Percentiles rank a stretch among this genome's conserved stretches.
Evolutionary conservation across 345 rosid genomes (phyloP).

Genomic region (Syzygium aqueum): DNA sequence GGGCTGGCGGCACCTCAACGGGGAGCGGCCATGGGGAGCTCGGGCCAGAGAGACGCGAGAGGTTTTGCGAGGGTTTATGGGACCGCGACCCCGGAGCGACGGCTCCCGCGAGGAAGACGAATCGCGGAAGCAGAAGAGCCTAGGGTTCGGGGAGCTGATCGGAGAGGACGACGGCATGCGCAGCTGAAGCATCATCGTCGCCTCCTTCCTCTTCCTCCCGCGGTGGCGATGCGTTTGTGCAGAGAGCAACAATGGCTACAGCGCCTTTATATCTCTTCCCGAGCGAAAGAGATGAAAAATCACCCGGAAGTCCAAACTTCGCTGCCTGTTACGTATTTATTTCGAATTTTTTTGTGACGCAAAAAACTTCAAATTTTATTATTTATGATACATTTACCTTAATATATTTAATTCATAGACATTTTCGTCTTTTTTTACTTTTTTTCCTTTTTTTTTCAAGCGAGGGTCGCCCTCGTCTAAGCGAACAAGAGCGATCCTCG

Average conservation of each 20-base stretch:
- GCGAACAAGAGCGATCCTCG: too few relatives aligned
- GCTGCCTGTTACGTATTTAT: too few relatives aligned
- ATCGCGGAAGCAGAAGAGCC: background rate
- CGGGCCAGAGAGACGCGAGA: conserved; percentile 9
- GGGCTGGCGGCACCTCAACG: conserved; percentile 49
- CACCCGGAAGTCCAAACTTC: too few relatives aligned
- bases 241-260: background rate
- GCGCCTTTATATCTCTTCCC: background rate
- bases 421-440: too few relatives aligned
- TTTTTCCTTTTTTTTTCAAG: too few relatives aligned
- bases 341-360: too few relatives aligned
- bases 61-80: conserved; percentile 7
- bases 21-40: conserved; percentile 5
- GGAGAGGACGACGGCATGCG: background rate
- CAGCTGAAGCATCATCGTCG: conserved; percentile 26
- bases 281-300: background rate
- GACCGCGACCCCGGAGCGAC: background rate
- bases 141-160: conserved; percentile 25
- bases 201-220: background rate
- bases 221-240: background rate
- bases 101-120: background rate
- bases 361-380: too few relatives aligned
- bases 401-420: too few relatives aligned
- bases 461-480: too few relatives aligned
- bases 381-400: too few relatives aligned